phyloP scores from a whole-genome alignment of 1,284 basidiomycete species.

The Pulchroboletus neoregius region DNA sequence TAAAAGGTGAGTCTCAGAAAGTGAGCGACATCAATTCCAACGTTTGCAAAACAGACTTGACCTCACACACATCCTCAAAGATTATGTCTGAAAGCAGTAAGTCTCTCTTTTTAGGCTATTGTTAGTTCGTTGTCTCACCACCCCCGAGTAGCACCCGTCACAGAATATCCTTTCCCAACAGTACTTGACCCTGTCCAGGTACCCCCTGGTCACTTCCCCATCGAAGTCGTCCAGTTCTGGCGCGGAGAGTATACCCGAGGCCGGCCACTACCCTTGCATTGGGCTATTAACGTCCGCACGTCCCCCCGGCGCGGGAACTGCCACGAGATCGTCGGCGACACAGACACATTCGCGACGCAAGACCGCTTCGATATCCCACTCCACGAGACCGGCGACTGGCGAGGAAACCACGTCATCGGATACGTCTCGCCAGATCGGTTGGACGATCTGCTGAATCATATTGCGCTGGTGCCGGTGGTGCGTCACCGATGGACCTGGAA shows the following conservation, averaged over 20 bases:
- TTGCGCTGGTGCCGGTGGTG: conserved; percentile 7
- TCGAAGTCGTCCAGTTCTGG: conserved; percentile 31
- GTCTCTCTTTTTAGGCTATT: not conserved
- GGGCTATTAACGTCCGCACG: conserved; percentile 27
- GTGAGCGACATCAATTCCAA: not conserved
- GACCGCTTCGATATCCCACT: conserved; percentile 14
- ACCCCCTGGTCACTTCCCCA: conserved; percentile 18
- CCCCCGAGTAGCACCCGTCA: not conserved
- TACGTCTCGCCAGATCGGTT: conserved; percentile 7
- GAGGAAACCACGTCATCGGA: conserved; percentile 15
- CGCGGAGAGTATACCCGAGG: conserved; percentile 17
- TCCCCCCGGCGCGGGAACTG: conserved; percentile 18
- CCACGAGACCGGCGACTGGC: not conserved
- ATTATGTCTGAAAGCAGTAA: conserved; percentile 11
- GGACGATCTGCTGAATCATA: not conserved
- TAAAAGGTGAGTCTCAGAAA: conserved; percentile 5
- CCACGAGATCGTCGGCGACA: conserved; percentile 29
- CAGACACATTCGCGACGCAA: conserved; percentile 20
- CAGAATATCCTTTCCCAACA: conserved; percentile 1
- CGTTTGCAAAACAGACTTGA: not conserved
- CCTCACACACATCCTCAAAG: not conserved
- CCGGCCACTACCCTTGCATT: conserved; percentile 25
- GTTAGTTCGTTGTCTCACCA: not conserved
- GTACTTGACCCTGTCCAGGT: conserved; percentile 21
- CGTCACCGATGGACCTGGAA: conserved; percentile 12